phyloP scores from a whole-genome alignment of 768 basidiomycete genomes.

The Hygrocybe punicea region DNA sequence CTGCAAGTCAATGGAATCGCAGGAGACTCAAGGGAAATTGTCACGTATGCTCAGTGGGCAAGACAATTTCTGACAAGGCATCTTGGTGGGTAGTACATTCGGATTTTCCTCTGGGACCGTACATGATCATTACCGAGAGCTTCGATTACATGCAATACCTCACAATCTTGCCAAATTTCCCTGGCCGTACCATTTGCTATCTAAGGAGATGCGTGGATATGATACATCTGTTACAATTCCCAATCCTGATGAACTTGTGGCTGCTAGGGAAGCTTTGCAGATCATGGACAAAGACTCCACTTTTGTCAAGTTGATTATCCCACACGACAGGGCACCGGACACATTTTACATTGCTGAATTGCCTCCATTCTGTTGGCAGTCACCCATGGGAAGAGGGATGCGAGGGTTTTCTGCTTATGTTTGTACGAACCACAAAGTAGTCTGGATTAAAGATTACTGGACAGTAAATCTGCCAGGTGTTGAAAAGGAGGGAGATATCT shows the following conservation, averaged over 20 bases:
- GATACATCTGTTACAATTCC: slow-evolving; percentile 25
- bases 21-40: slow-evolving; percentile 24
- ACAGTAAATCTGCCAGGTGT: slow-evolving; percentile 3
- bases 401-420: slow-evolving; percentile 19
- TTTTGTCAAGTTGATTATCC: slow-evolving; percentile 12
- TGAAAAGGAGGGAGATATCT: no score
- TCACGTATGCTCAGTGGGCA: slow-evolving; percentile 15
- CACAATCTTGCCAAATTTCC: slow-evolving; percentile 27
- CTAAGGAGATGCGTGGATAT: slow-evolving; percentile 18
- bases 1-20: background rate
- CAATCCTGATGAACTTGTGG: slow-evolving; percentile 3
- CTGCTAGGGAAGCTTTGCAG: slow-evolving; percentile 8
- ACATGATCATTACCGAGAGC: slow-evolving; percentile 27
- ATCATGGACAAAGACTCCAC: slow-evolving; percentile 2
- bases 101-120: slow-evolving; percentile 34
- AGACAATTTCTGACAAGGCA: slow-evolving; percentile 29
- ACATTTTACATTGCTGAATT: slow-evolving; percentile 16
- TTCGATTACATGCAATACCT: slow-evolving; percentile 23
- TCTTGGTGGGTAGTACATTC: slow-evolving; percentile 24
- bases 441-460: slow-evolving; percentile 32
- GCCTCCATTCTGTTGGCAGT: slow-evolving; percentile 6
- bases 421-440: slow-evolving; percentile 2
- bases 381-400: slow-evolving; percentile 18
- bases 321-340: background rate
- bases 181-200: slow-evolving; percentile 21